Conservation (phyloP, 2,329 filamentous ascomycete genomes). For the Colletotrichum sp. region DNA sequence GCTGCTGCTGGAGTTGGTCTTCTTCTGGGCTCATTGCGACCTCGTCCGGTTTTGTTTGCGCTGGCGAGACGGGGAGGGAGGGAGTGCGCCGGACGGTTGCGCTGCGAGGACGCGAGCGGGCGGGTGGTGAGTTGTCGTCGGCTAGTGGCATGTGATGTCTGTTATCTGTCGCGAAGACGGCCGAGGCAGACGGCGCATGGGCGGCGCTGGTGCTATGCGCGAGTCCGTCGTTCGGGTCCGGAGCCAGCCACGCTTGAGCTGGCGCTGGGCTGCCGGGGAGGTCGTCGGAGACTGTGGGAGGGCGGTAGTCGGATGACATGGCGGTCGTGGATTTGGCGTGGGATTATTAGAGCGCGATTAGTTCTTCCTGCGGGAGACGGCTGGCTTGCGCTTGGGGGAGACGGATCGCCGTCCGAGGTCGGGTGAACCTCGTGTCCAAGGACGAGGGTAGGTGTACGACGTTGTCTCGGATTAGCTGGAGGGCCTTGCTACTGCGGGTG, state of each 20-base stretch:
- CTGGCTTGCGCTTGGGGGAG: background rate
- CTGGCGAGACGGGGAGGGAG: background rate
- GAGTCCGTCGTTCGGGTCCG: background rate
- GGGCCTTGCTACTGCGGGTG: background rate
- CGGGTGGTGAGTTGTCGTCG: constrained; percentile 2
- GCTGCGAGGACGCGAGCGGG: constrained; percentile 13
- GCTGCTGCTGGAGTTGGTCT: background rate
- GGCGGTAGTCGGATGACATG: constrained; percentile 8
- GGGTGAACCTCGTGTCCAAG: background rate
- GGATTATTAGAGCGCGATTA: background rate
- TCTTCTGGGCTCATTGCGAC: background rate
- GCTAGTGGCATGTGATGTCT: constrained; percentile 10
- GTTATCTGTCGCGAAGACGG: background rate
- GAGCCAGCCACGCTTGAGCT: constrained; percentile 7
- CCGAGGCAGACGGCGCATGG: background rate
- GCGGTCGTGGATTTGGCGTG: background rate
- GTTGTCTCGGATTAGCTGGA: constrained; percentile 3
- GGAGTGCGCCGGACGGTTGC: constrained; percentile 14
- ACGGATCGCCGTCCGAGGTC: background rate
- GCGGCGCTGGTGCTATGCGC: background rate
- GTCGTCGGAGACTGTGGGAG: constrained; percentile 3
- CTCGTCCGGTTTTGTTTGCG: background rate
- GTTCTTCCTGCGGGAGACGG: background rate
- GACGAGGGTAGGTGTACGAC: background rate
- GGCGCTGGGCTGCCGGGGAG: background rate